Conservation (phyloP, 257 asterid species). For the Solanum tarijense region DNA sequence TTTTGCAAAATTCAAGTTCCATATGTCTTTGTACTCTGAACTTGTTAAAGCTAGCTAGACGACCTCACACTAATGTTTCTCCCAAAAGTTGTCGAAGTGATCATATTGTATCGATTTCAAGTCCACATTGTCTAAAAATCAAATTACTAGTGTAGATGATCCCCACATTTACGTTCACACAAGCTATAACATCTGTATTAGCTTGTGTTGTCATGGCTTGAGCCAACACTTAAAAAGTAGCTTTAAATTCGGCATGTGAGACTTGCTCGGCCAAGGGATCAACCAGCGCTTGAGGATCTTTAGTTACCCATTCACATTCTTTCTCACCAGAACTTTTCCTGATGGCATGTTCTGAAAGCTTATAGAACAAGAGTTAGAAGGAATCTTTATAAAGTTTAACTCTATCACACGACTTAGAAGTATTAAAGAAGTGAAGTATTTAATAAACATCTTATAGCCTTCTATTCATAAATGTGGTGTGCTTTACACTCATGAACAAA, state of each 20-base stretch:
- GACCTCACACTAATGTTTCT: too few species aligned
- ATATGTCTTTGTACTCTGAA: too few species aligned
- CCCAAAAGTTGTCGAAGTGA: too few species aligned
- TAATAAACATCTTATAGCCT: too few species aligned
- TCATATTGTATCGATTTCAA: too few species aligned
- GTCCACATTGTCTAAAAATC: too few species aligned
- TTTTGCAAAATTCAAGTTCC: too few species aligned
- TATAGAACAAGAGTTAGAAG: not conserved
- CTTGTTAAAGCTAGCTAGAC: too few species aligned
- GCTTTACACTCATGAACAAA: not conserved
- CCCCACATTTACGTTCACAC: not conserved
- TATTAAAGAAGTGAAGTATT: not conserved
- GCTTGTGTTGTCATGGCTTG: not conserved
- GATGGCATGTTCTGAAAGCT: not conserved
- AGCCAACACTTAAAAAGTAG: not conserved
- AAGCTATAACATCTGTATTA: not conserved
- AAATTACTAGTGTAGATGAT: too few species aligned
- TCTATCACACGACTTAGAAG: not conserved
- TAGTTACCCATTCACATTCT: not conserved
- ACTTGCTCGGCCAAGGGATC: not conserved
- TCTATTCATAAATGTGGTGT: not conserved
- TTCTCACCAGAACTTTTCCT: not conserved
- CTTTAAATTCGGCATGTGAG: not conserved
- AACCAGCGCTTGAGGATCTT: not conserved
- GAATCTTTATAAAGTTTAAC: not conserved